Conservation (phyloP, 1,284 basidiomycete genomes). For the Ustilago lituana region DNA sequence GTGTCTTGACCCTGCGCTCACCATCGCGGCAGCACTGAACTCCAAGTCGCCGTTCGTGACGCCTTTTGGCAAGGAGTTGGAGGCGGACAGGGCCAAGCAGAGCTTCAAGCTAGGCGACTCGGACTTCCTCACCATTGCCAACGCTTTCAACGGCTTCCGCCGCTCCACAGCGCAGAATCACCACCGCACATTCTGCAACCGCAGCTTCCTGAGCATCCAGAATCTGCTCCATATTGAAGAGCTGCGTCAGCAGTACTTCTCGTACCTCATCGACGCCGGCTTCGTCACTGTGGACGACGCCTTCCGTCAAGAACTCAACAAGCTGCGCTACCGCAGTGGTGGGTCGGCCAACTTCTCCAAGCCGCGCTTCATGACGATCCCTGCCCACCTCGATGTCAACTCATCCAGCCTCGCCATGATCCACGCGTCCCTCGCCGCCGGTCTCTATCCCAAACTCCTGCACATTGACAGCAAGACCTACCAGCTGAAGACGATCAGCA, state of each 20-base stretch:
- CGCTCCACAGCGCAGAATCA: slow-evolving; percentile 76
- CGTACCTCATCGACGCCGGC: slow-evolving; percentile 81
- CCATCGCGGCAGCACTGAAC: slow-evolving; percentile 88
- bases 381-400: slow-evolving; percentile 78
- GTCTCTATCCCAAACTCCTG: slow-evolving; percentile 91
- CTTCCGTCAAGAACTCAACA: slow-evolving; percentile 78
- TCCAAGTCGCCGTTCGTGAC: slow-evolving; percentile 88
- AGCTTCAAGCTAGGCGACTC: slow-evolving; percentile 86
- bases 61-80: slow-evolving; percentile 86
- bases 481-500: slow-evolving; percentile 83
- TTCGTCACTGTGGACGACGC: slow-evolving; percentile 79
- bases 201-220: slow-evolving; percentile 85
- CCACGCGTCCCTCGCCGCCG: slow-evolving; percentile 84
- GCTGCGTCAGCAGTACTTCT: slow-evolving; percentile 88
- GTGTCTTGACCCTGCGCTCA: slow-evolving; percentile 93
- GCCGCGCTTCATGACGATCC: slow-evolving; percentile 78
- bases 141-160: slow-evolving; percentile 89
- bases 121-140: slow-evolving; percentile 94
- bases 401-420: slow-evolving; percentile 74
- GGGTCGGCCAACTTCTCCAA: slow-evolving; percentile 69
- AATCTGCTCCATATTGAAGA: slow-evolving; percentile 97
- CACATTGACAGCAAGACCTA: slow-evolving; percentile 73
- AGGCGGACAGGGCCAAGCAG: slow-evolving; percentile 85
- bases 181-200: slow-evolving; percentile 75
- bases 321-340: slow-evolving; percentile 68